Evolutionary conservation across 1,284 basidiomycete species (phyloP).

Genomic region (Vanrija humicola): DNA sequence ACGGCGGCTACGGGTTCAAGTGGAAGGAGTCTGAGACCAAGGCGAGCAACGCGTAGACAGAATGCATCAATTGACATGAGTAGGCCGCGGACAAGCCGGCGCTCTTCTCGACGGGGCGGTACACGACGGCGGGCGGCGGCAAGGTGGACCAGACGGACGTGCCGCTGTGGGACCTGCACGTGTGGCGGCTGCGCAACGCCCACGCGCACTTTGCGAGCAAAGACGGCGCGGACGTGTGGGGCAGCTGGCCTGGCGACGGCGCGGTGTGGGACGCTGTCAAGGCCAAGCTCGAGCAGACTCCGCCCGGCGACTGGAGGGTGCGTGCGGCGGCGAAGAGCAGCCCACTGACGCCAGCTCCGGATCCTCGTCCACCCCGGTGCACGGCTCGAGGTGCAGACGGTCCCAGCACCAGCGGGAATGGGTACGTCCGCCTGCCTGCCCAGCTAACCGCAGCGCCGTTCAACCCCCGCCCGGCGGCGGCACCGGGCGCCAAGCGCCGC

Average conservation of each 20-base stretch:
- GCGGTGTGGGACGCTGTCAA: slow-evolving; percentile 20
- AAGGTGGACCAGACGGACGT: slow-evolving; percentile 8
- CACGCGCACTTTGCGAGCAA: slow-evolving; percentile 25
- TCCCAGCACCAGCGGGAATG: slow-evolving; percentile 25
- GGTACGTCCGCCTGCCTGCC: slow-evolving; percentile 12
- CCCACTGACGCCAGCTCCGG: slow-evolving; percentile 18
- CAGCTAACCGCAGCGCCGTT: slow-evolving; percentile 17
- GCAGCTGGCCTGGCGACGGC: slow-evolving; percentile 29
- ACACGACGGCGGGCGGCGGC: slow-evolving; percentile 18
- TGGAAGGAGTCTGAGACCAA: slow-evolving; percentile 23
- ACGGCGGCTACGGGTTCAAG: slow-evolving; percentile 37
- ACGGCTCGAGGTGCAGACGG: slow-evolving; percentile 23
- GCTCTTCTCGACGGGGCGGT: slow-evolving; percentile 41
- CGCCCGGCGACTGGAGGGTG: slow-evolving; percentile 34
- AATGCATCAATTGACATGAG: slow-evolving; percentile 4
- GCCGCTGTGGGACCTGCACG: slow-evolving; percentile 31
- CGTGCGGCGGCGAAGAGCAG: slow-evolving; percentile 1
- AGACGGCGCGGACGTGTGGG: slow-evolving; percentile 24
- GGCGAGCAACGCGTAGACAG: slow-evolving; percentile 5
- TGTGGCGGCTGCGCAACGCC: slow-evolving; percentile 29
- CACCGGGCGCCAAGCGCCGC: slow-evolving; percentile 8
- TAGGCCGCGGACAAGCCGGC: slow-evolving; percentile 7
- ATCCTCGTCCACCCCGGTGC: slow-evolving; percentile 22
- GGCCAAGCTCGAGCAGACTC: slow-evolving; percentile 9
- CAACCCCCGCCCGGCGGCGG: background rate